Evolutionary conservation across 2,329 filamentous ascomycete species (phyloP).

Genomic region (Thielaviopsis populi): DNA sequence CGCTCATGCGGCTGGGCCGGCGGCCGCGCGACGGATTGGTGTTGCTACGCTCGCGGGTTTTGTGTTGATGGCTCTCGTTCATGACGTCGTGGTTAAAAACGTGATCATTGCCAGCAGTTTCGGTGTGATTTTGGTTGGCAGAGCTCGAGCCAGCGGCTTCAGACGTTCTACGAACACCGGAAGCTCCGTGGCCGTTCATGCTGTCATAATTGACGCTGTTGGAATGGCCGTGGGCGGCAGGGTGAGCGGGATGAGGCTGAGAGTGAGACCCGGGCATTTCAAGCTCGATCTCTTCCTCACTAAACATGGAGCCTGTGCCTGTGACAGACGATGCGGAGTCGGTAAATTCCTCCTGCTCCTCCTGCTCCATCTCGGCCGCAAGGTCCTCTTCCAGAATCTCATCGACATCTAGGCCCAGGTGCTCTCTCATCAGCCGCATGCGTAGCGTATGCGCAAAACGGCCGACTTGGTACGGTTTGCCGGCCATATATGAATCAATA

Average conservation of each 20-base stretch:
- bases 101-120: constrained; percentile 42
- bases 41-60: constrained; percentile 19
- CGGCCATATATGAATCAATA: constrained; percentile 82
- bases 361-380: constrained; percentile 47
- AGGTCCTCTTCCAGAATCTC: constrained; percentile 70
- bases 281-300: background rate
- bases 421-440: constrained; percentile 88
- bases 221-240: background rate
- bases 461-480: constrained; percentile 75
- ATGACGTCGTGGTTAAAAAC: constrained; percentile 49
- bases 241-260: constrained; percentile 51
- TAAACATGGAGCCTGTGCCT: constrained; percentile 23
- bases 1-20: constrained; percentile 12
- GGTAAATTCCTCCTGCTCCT: constrained; percentile 23
- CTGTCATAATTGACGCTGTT: background rate
- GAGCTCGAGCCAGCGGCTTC: background rate
- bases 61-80: constrained; percentile 44
- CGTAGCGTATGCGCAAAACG: constrained; percentile 86
- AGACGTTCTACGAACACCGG: background rate
- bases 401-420: constrained; percentile 90
- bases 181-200: background rate
- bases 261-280: background rate
- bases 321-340: constrained; percentile 22
- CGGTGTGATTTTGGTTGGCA: constrained; percentile 28
- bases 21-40: constrained; percentile 20